Evolutionary conservation across 371 early-diverging fungal genomes (phyloP), one percentile per base, ranked within the genome.

Genomic region (Aphelidium insulamus): DNA sequence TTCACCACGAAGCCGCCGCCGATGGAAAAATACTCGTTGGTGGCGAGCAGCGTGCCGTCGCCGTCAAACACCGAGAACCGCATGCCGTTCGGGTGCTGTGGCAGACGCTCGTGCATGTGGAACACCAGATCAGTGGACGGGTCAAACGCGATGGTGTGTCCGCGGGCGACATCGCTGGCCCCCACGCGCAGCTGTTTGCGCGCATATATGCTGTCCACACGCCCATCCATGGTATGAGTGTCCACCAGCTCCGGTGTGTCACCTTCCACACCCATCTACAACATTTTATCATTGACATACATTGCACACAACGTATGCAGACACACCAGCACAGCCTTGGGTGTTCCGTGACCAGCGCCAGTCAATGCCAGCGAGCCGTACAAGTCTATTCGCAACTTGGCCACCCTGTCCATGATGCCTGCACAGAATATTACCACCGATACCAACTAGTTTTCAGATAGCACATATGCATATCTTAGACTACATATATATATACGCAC

Each of bases 1-100:
- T 84, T 84, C 21, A 91, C 81, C 11, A 91, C 88, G 52, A 91
- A 91, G 2, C 92, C 92, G 30, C 90, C 90, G 19, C 90, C 90
- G 46, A 87, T 83, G 40, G 80, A 77, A 48, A 85, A 87, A 54
- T 82, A 86, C 50, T 87, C 87, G 49, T 87, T 82, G 15, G 83
- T 81, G 2, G 84, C 86, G 23, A 86, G 48, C 64, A 82, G 50
- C 45, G 72, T 70, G 22, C 79, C 75, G 17, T 72, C 46, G 16
- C 50, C 48, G 46, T 85, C 77, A 45, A 73, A 83, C 19, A 72
- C 81, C 28, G 80, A 76, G 45, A 91, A 79, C 8, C 90, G 74
- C 68, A 91, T 77, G 28, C 92, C 92, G 46, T 91, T 91, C 8
- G 92, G 87, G 47, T 91, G 92, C 39, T 84, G 81, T 2, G 87